phyloP scores from a whole-genome alignment of 768 basidiomycete species.

The Mycena olivaceomarginata region DNA sequence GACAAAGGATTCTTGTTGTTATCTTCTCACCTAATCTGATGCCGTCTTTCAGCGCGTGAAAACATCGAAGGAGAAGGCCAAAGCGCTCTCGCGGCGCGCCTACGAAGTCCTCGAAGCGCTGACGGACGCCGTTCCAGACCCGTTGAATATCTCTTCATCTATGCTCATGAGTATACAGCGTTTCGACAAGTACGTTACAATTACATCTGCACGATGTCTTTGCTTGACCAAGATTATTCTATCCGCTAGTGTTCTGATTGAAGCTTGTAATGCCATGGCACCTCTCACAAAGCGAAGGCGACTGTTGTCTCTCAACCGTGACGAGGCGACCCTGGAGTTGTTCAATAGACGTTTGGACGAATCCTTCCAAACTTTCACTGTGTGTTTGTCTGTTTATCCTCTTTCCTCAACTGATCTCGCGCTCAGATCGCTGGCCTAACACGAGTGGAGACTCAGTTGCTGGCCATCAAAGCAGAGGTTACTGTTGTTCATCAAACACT shows the following conservation, averaged over 20 bases:
- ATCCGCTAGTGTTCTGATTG: neutral
- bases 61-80: conserved; percentile 5
- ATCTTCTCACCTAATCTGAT: neutral
- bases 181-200: neutral
- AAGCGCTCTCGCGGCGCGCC: neutral
- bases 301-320: conserved; percentile 1
- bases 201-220: neutral
- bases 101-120: neutral
- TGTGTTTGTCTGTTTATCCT: neutral
- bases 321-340: neutral
- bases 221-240: neutral
- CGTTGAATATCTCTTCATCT: neutral
- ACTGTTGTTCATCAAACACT: neutral
- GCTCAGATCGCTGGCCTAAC: neutral
- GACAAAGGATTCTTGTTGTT: neutral
- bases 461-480: neutral
- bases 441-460: neutral
- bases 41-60: neutral
- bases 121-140: conserved; percentile 14
- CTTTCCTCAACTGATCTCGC: neutral
- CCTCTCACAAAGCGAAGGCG: conserved; percentile 1
- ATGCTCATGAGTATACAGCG: conserved; percentile 13
- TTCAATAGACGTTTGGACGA: neutral
- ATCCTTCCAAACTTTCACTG: neutral
- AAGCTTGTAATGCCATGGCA: neutral